phyloP scores from a whole-genome alignment of 2,329 filamentous ascomycete genomes.

The Aspergillus costaricaensis region DNA sequence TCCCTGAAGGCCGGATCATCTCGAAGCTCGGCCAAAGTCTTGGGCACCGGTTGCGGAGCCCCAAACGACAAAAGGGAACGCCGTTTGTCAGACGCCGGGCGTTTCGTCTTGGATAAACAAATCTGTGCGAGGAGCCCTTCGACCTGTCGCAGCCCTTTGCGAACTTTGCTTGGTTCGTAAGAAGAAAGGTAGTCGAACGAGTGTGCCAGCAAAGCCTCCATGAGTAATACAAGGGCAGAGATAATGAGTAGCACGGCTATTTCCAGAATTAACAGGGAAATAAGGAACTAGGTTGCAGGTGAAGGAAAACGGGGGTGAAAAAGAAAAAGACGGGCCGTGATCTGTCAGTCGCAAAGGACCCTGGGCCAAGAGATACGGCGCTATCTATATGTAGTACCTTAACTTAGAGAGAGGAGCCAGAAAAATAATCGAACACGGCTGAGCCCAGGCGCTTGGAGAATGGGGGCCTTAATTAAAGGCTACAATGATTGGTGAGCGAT shows the following conservation, averaged over 20 bases:
- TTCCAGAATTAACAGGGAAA: neutral
- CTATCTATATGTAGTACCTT: slow-evolving; percentile 6
- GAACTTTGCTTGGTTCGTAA: slow-evolving; percentile 83
- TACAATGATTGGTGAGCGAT: slow-evolving; percentile 1
- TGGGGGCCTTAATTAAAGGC: slow-evolving; percentile 7
- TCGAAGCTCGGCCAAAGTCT: slow-evolving; percentile 68
- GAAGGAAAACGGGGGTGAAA: neutral
- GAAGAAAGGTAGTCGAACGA: slow-evolving; percentile 97
- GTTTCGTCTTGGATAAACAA: slow-evolving; percentile 66
- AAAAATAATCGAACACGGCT: slow-evolving; percentile 5
- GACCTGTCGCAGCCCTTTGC: slow-evolving; percentile 90
- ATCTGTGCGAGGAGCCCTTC: slow-evolving; percentile 93
- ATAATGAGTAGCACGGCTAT: slow-evolving; percentile 1
- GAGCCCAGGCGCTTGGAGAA: slow-evolving; percentile 10
- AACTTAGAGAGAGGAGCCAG: neutral
- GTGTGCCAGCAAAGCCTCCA: slow-evolving; percentile 90
- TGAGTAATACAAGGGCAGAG: slow-evolving; percentile 42
- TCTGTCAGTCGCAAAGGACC: slow-evolving; percentile 1
- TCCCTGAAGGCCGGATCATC: slow-evolving; percentile 88
- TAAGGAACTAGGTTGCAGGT: slow-evolving; percentile 3
- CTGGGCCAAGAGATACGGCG: slow-evolving; percentile 8
- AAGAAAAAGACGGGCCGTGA: slow-evolving; percentile 9
- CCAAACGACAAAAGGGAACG: slow-evolving; percentile 45
- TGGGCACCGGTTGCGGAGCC: slow-evolving; percentile 51
- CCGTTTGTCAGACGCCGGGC: slow-evolving; percentile 43